Evolutionary conservation across 176 grass and related monocot species (phyloP), one percentile per base, ranked within the genome.

Genomic region (Bonia amplexicaulis): DNA sequence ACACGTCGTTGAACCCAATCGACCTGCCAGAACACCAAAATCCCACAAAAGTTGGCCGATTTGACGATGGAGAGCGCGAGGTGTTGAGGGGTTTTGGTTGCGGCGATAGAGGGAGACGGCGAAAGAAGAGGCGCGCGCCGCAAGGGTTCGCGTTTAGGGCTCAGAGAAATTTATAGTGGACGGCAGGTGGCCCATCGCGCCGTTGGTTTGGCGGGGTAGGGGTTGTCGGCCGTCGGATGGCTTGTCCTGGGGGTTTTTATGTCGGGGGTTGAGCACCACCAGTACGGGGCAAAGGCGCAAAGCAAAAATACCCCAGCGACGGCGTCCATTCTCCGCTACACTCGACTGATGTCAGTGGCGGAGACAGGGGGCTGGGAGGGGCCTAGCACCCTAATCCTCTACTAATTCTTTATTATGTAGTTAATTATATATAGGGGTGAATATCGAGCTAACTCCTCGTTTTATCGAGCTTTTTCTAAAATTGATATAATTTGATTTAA

Each of bases 181-280:
- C 6, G 26, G 53, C 6, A 49, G 15, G 31, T 29, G 59, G 26
- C 68, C 68, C 51, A 48, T 80, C 82, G 3, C 13, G 2, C 87
- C 76, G 82, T 85, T 85, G 69, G 61, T 48, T 74, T 26, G 42
- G n/a, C 11, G 2, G 27, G 29, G 1, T 10, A 16, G 60, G 42
- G 22, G 11, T 12, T 15, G 5, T 7, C 13, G 7, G 42, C 82
- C 87, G 87, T 89, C 75, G 69, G 87, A 89, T 89, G 51, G 71
- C 10, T 76, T 17, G 9, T 10, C 53, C 62, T 66, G 22, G 59
- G 78, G 74, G 33, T 45, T 77, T 78, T 78, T 81, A 82, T 71
- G 78, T 40, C 40, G 49, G 20, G 25, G 23, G 23, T 6, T 52
- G 49, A 52, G 6, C 15, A 17, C 15, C 49, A 52, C 49, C 47